Conservation (phyloP, 768 basidiomycete genomes). For the Serendipita vermifera region DNA sequence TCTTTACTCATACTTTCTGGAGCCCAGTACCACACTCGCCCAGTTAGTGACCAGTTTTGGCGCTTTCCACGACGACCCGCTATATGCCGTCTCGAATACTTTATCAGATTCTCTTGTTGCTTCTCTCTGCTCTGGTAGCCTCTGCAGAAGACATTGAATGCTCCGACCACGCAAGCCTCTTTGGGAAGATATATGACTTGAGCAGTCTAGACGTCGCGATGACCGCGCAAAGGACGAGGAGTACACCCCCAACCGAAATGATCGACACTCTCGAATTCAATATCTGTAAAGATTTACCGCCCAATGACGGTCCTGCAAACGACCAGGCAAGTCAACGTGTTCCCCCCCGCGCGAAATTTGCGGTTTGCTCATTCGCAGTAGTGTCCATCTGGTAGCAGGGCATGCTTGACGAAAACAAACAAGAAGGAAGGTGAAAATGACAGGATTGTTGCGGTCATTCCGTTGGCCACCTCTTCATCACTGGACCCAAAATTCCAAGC, state of each 20-base stretch:
- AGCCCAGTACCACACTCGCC: no score
- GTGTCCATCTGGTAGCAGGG: slow-evolving; percentile 58
- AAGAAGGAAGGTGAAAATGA: slow-evolving; percentile 40
- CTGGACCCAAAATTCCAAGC: slow-evolving; percentile 21
- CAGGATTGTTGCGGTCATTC: slow-evolving; percentile 60
- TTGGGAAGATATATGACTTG: slow-evolving; percentile 42
- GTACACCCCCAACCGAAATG: slow-evolving; percentile 51
- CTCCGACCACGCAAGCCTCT: slow-evolving; percentile 27
- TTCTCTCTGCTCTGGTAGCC: slow-evolving; percentile 15
- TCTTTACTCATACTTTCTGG: no score
- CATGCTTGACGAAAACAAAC: slow-evolving; percentile 61
- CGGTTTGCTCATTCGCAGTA: slow-evolving; percentile 21
- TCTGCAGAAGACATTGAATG: slow-evolving; percentile 31
- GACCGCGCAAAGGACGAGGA: slow-evolving; percentile 36
- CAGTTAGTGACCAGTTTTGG: not conserved
- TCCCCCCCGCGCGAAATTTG: not conserved
- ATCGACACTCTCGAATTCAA: slow-evolving; percentile 51
- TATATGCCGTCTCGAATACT: slow-evolving; percentile 5
- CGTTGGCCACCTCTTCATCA: slow-evolving; percentile 38
- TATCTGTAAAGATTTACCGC: slow-evolving; percentile 48
- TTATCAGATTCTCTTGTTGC: slow-evolving; percentile 13
- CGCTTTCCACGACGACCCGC: not conserved
- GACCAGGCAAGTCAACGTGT: slow-evolving; percentile 53
- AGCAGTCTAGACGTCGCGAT: slow-evolving; percentile 41
- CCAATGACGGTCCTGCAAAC: slow-evolving; percentile 32